Base-by-base conservation (phyloP, 495 filamentous ascomycete genomes). In the Tirmania nivea region DNA sequence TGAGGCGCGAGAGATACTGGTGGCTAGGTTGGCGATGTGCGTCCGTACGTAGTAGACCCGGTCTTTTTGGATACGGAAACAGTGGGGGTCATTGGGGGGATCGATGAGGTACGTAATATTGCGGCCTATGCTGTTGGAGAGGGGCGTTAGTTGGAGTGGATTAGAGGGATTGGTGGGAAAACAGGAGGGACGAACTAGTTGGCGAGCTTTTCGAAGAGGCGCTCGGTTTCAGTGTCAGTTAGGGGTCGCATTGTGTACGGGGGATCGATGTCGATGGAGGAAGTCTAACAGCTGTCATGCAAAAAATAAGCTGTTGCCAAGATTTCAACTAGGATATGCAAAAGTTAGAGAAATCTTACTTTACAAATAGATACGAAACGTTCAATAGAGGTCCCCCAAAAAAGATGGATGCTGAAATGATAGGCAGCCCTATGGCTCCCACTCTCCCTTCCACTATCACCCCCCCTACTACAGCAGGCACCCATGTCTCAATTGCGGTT, bases 1-100 rank as follows among this genome's bases (percentile, higher is more conserved):
- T 53, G 77, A 77, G 56, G 81, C 77, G 49, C 90, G 78, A 20
- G 83, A 75, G 54, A 96, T 74, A 34, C 77, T 79, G 3, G 83
- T 87, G 10, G 89, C 86, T n/a, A 94, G 70, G 64, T 95, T 95
- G 42, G 87, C 89, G 54, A 96, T 73, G 2, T 79, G 80, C 49
- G 89, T 77, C 50, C 79, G 79, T 49, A 94, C 78, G 64, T 94
- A 94, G 72, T 88, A 97, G 54, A 93, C 84, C 54, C 90, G 78
- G 58, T 70, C 63, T 21, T 66, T 68, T 57, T 80, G 76, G 57
- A 94, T 72, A 34, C 90, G 79, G 70, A 97, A 95, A 45, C 92
- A 85, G 70, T 83, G 66, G 25, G 75, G 68, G 61, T 79, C 71
- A 63, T 81, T 75, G 53, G 82, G 72, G 3, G 79, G 78, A 45